These are phyloP conservation scores for Eragrostis tef DNA, from an alignment of 202 grass and related monocot genomes.

Conservation along the genomic window DNA sequence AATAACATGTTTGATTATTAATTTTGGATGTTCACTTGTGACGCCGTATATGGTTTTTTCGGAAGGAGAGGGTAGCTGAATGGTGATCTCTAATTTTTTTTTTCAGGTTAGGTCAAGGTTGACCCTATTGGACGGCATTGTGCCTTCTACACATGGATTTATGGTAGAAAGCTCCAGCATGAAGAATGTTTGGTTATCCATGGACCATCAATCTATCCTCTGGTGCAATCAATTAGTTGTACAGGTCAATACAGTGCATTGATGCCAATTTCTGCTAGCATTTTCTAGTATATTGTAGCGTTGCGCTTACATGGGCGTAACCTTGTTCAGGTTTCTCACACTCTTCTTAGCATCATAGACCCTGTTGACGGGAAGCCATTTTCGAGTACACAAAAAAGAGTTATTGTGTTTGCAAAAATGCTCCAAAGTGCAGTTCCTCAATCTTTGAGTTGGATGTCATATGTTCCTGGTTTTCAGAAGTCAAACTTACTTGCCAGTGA, in stretches of 20 bases:
- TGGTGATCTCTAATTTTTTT: constrained; percentile 38
- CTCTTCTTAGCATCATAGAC: constrained; percentile 85
- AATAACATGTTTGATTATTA: constrained; percentile 9
- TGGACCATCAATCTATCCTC: constrained; percentile 93
- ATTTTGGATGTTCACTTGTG: not conserved
- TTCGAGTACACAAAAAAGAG: constrained; percentile 66
- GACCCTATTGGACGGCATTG: constrained; percentile 77
- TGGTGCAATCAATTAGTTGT: constrained; percentile 99
- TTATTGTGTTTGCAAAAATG: constrained; percentile 85
- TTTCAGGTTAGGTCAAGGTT: constrained; percentile 83
- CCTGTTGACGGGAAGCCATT: constrained; percentile 63
- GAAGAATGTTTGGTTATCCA: constrained; percentile 98
- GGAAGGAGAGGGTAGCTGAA: constrained; percentile 4
- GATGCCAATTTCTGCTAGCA: constrained; percentile 30
- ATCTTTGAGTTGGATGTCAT: constrained; percentile 64
- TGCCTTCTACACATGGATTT: constrained; percentile 92
- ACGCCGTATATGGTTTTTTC: not conserved
- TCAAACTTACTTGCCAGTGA: constrained; percentile 47
- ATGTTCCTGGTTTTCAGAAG: constrained; percentile 42
- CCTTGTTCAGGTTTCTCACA: constrained; percentile 80
- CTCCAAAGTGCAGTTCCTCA: constrained; percentile 76
- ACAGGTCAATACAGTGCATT: constrained; percentile 56
- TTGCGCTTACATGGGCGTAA: constrained; percentile 31
- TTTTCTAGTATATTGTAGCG: constrained; percentile 21
- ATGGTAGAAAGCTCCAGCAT: constrained; percentile 85